Evolutionary conservation across 2,329 filamentous ascomycete species (phyloP).

Genomic region (Nannizziopsis arthrosporioides): DNA sequence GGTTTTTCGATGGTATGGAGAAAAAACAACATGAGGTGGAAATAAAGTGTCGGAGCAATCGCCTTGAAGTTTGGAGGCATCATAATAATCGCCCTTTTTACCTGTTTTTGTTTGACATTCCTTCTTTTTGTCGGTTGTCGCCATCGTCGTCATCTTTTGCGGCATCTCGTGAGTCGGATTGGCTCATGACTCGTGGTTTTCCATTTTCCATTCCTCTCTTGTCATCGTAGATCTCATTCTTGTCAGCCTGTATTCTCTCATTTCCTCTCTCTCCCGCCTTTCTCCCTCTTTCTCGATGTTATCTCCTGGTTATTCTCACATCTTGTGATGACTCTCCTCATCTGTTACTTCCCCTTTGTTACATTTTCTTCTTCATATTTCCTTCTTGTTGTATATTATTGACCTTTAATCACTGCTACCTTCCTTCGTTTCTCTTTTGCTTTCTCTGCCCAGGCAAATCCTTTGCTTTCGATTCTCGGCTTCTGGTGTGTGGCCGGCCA

Average conservation of each 20-base stretch:
- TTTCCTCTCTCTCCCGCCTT: constrained; percentile 5
- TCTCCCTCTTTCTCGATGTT: background rate
- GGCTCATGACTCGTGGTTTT: constrained; percentile 10
- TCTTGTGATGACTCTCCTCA: constrained; percentile 5
- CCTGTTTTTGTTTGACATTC: background rate
- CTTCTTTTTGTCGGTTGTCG: background rate
- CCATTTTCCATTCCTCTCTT: background rate
- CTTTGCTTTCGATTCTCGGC: constrained; percentile 12
- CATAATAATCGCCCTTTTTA: background rate
- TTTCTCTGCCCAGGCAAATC: constrained; percentile 9
- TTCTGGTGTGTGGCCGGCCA: background rate
- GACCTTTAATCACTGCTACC: constrained; percentile 13
- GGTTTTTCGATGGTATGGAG: too few species aligned
- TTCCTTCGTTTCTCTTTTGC: constrained; percentile 21
- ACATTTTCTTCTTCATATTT: constrained; percentile 10
- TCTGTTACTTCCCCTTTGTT: constrained; percentile 2
- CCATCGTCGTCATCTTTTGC: background rate
- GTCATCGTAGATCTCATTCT: background rate
- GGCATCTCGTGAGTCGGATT: constrained; percentile 6
- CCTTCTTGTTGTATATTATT: constrained; percentile 8
- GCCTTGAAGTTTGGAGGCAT: background rate
- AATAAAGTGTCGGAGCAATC: too few species aligned
- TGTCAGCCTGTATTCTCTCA: constrained; percentile 2
- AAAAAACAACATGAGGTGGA: too few species aligned
- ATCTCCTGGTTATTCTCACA: constrained; percentile 1